Percentiles rank a stretch among this genome's conserved stretches.
phyloP scores from a whole-genome alignment of 768 basidiomycete genomes.

The Serendipita sp. region DNA sequence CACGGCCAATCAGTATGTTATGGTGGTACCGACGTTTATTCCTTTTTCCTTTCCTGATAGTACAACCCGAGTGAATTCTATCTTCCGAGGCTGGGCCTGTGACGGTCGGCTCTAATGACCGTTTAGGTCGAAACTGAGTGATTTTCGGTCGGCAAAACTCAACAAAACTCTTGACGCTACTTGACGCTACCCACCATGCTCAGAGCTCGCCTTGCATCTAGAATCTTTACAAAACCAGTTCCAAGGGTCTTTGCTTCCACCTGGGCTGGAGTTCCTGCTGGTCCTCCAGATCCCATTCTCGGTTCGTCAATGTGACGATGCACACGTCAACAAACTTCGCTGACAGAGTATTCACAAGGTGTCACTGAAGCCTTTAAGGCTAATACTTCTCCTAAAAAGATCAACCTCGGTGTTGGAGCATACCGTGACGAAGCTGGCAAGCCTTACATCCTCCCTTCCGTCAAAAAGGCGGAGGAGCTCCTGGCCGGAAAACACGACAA shows the following conservation, averaged over 20 bases:
- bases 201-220: neutral
- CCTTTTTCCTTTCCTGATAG: too few species aligned
- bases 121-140: too few species aligned
- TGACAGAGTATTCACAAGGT: conserved; percentile 25
- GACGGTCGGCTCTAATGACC: too few species aligned
- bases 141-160: too few species aligned
- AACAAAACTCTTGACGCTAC: too few species aligned
- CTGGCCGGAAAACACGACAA: conserved; percentile 64
- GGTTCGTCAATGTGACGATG: conserved; percentile 29
- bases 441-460: conserved; percentile 80
- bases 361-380: conserved; percentile 95
- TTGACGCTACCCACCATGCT: neutral
- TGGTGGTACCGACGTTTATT: too few species aligned
- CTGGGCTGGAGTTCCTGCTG: conserved; percentile 71
- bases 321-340: conserved; percentile 4
- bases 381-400: conserved; percentile 80
- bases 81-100: too few species aligned
- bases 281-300: conserved; percentile 86
- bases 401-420: conserved; percentile 95
- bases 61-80: too few species aligned
- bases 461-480: conserved; percentile 76
- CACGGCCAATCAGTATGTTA: too few species aligned
- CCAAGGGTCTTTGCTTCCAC: conserved; percentile 33
- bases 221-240: neutral
- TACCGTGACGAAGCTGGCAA: conserved; percentile 91